These are phyloP conservation scores for Neospermospora avenae DNA, from an alignment of 2,329 filamentous ascomycete genomes.

Conservation along the genomic window DNA sequence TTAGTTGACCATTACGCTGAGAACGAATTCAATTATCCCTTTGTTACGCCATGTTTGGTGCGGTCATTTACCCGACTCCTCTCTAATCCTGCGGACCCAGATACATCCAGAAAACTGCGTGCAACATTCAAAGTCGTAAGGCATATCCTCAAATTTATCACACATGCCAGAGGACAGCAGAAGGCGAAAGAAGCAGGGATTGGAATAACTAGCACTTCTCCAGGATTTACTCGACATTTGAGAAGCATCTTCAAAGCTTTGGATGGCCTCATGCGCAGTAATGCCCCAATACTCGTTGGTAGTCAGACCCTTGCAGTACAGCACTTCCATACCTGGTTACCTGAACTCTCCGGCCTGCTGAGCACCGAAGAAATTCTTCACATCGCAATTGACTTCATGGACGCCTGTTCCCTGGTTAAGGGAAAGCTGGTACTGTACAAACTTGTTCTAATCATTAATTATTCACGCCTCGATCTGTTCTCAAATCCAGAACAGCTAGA, in stretches of 20 bases:
- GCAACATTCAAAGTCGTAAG: conserved; percentile 93
- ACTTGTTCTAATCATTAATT: conserved; percentile 87
- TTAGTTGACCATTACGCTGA: conserved; percentile 90
- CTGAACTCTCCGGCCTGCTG: conserved; percentile 76
- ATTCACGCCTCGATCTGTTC: conserved; percentile 80
- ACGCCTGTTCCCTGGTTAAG: conserved; percentile 81
- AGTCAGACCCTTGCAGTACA: conserved; percentile 95
- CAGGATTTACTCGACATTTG: conserved; percentile 76
- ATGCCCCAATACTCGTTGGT: conserved; percentile 80
- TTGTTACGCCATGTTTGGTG: conserved; percentile 83
- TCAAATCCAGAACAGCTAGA: conserved; percentile 71
- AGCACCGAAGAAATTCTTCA: conserved; percentile 82
- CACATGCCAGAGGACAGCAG: conserved; percentile 82
- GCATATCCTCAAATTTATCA: conserved; percentile 92
- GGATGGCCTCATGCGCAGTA: conserved; percentile 84
- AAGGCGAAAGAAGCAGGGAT: conserved; percentile 84
- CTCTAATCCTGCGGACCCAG: conserved; percentile 76
- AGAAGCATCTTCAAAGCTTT: conserved; percentile 86
- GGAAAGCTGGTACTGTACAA: conserved; percentile 92
- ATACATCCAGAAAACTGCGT: conserved; percentile 78
- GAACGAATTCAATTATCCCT: conserved; percentile 86
- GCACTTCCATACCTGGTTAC: conserved; percentile 96
- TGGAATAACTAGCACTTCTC: conserved; percentile 72
- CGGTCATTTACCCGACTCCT: conserved; percentile 82
- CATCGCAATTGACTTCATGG: conserved; percentile 89